Evolutionary conservation across 352 stramenopile genomes (phyloP), one percentile per base, ranked within the genome.

Genomic region (Discostella stelligera): DNA sequence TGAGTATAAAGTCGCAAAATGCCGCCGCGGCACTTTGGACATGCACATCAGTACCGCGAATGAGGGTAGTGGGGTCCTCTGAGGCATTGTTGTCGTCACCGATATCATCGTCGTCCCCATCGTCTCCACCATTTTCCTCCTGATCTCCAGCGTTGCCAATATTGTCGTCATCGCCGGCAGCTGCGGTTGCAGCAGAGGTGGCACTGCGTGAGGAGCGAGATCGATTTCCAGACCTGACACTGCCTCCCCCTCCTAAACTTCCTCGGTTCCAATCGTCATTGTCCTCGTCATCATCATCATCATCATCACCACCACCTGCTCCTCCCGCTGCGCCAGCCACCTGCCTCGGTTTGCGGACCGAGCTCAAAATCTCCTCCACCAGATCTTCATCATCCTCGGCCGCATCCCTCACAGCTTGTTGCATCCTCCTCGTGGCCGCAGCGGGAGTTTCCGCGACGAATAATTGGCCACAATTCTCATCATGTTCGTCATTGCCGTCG

Each of bases 1-100:
- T 87, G 0, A 72, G 48, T 3, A 91, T 37, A 69, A 91, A 91
- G 55, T 89, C 74, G 13, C 70, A 65, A 75, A 91, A 91, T 23
- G 80, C 74, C n/a, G 70, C 66, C 6, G 80, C 82, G 14, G 83
- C 85, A 53, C 55, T 64, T 13, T 78, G 69, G 27, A 91, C 80
- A 32, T 89, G 71, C 9, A 91, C 83, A 60, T 89, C 73, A 8
- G 82, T 91, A 10, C 85, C 85, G 58, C 85, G 48, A 23, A 86
- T 80, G n/a, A 85, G 46, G 3, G 82, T 82, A 3, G 68, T 59
- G 14, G 48, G 49, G 55, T 82, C 64, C 46, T 74, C 59, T 30
- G 52, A 59, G 27, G 72, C 25, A 11, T 66, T 52, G 18, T 77
- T 53, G 18, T 72, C 46, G 39, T 72, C 48, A 0, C 66, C 44